Base-by-base conservation (phyloP, 208 protist genomes). In the Angomonas ambiguus region DNA sequence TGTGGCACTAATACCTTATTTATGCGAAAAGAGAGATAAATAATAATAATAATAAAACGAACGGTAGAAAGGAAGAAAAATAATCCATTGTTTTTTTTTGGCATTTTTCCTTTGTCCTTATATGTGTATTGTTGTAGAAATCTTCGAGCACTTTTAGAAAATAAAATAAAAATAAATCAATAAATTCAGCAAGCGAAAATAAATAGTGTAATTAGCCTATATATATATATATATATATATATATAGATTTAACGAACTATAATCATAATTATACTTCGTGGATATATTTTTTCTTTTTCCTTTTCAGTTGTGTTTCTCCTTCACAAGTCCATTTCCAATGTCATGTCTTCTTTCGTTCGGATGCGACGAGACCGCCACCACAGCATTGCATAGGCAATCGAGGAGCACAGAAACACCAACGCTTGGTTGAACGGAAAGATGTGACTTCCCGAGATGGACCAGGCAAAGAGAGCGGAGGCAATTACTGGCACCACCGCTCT, bases 341-440 rank as follows among this genome's bases (percentile, higher is more conserved):
- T 45, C 38, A 45, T 45, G 16, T 67, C 56, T 1, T 45, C 38
- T 8, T 16, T 8, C 8, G 63, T 68, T 20, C 48, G 48, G 22
- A 68, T 60, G 31, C 28, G 34, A 35, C 60, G 60, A 8, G 63
- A 68, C 2, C 63, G 42, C 20, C 51, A 57, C 5, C 25, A 49
- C n/a, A 51, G 33, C 24, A 68, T 11, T 2, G 42, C 24, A 34
- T 60, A 69, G 16, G 38, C 34, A 38, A 69, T 20, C 10, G 42
- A 41, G 18, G 65, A 41, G 16, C 78, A n/a, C 1, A 78, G 28
- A 65, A 85, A 85, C 0, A 76, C 72, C n/a, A 85, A 71, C 32
- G 76, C 38, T 30, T 82, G 71, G 42, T 85, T 82, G 35, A 85
- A 85, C 22, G 80, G 80, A 18, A 69, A 51, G 2, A 65, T 33